phyloP scores from a whole-genome alignment of 306 rosid species.

The Casuarina glauca region DNA sequence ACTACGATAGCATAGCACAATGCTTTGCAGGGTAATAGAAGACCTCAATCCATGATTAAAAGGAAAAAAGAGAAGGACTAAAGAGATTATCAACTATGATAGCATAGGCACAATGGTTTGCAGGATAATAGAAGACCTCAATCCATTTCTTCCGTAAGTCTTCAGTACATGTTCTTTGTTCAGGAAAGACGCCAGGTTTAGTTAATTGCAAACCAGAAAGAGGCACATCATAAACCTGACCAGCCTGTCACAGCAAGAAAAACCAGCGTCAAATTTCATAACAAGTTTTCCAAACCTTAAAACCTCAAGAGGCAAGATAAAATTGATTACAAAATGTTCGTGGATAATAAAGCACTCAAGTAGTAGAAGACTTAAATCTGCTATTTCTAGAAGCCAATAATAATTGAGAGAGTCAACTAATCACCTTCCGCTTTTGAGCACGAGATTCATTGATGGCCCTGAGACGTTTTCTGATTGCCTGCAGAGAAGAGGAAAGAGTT shows the following conservation, averaged over 20 bases:
- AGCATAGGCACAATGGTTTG: neutral
- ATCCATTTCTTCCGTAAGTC: slow-evolving; percentile 89
- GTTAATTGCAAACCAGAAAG: slow-evolving; percentile 80
- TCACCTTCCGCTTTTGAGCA: slow-evolving; percentile 93
- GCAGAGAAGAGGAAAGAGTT: slow-evolving; percentile 34
- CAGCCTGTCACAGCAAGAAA: slow-evolving; percentile 70
- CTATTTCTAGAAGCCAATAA: slow-evolving; percentile 16
- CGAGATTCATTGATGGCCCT: slow-evolving; percentile 97
- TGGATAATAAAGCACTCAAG: slow-evolving; percentile 4
- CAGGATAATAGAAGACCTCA: slow-evolving; percentile 47
- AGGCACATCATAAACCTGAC: slow-evolving; percentile 89
- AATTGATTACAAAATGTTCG: neutral
- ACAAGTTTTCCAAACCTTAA: slow-evolving; percentile 10
- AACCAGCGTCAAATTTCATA: slow-evolving; percentile 30
- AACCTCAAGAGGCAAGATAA: slow-evolving; percentile 9
- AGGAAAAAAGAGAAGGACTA: neutral
- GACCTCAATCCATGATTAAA: no score
- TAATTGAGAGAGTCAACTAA: slow-evolving; percentile 23
- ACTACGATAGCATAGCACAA: no score
- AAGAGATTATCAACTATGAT: neutral
- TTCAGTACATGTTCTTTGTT: slow-evolving; percentile 70
- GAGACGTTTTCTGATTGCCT: slow-evolving; percentile 81
- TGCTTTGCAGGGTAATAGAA: no score
- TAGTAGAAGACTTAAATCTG: slow-evolving; percentile 1
- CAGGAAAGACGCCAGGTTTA: slow-evolving; percentile 80